Base-by-base conservation (phyloP, 1,284 basidiomycete species). In the Melampsora occidentalis region DNA sequence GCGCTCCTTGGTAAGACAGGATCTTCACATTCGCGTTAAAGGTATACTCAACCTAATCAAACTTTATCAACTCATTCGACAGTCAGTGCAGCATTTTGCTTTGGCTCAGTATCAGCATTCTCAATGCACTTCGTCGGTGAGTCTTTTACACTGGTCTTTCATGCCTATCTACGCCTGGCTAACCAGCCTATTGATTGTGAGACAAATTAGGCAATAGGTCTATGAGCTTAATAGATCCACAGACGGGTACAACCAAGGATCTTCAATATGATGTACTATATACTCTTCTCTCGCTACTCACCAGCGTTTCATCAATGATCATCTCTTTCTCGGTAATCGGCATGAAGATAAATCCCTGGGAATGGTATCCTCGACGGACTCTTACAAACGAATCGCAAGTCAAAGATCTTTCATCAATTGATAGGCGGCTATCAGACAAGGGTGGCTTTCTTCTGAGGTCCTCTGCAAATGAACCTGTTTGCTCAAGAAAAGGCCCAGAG, bases 241-340 rank as follows among this genome's bases (percentile, higher is more conserved):
- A 78, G 2, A 61, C 70, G 28, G 80, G 80, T 61, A 79, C 78
- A 5, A 67, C 81, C 1, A 73, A 84, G 0, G 82, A 82, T 18
- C 82, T 85, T 25, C 79, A 81, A 9, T 86, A 86, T 80, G 77
- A 81, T 62, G 80, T 83, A 6, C 84, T 83, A 5, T 85, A 81
- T 79, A 85, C 85, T 18, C 78, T 86, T 57, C 79, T 86, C n/a
- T 84, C 83, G 31, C 81, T 86, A 51, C 81, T 84, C 25, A 83
- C 83, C 35, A 82, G 82, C 7, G 83, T 83, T 72, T 59, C 81
- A 2, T 84, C 82, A 69, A 85, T 85, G 84, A 84, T 82, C 9
- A 77, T 83, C 31, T 84, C 85, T 12, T 85, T 85, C 78, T 83
- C 83, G 77, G 81, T 85, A 77, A 85, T 85, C 84, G 85, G 84